Evolutionary conservation across 2,329 filamentous ascomycete genomes (phyloP), one percentile per base, ranked within the genome.

Genomic region (Calonectria pteridis): DNA sequence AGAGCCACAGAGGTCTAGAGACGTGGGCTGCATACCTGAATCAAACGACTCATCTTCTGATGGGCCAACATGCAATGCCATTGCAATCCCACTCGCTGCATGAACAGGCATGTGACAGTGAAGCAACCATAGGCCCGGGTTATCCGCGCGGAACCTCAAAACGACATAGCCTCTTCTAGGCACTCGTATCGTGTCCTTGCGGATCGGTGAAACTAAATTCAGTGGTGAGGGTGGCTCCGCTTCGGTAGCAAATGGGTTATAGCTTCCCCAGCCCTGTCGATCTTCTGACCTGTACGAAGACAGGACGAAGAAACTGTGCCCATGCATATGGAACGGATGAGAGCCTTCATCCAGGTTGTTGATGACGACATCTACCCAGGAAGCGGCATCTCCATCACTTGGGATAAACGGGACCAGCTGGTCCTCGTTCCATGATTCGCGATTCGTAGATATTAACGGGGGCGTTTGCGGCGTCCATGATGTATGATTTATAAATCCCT

Each of bases 281-380:
- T 49, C 65, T 20, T 46, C 50, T 23, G 40, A 50, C 35, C 63
- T 28, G 29, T 46, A 67, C 1, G 65, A 58, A 14, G 65, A 58
- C 13, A 85, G 75, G 40, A 89, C 83, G 75, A 90, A 90, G 82
- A 92, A 90, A 51, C 85, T 85, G 81, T 91, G 88, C 0, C 90
- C 90, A 81, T 93, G 92, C 0, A 93, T 84, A 82, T 93, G 91
- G 29, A 85, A 84, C 0, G 83, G 83, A 35, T 85, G 84, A 0
- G 79, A 79, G 2, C 83, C 78, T 40, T 93, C 86, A 79, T 93
- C 90, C 7, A 90, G 91, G 46, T 88, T 77, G 51, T 91, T 91
- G 80, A 92, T 92, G 74, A 91, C 86, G 31, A 89, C 87, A 2
- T 90, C 90, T 46, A 91, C 86, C 51, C 78, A 65, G 89, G 87